Base-by-base conservation (phyloP, 2,329 filamentous ascomycete genomes). In the Venturia nashicola region DNA sequence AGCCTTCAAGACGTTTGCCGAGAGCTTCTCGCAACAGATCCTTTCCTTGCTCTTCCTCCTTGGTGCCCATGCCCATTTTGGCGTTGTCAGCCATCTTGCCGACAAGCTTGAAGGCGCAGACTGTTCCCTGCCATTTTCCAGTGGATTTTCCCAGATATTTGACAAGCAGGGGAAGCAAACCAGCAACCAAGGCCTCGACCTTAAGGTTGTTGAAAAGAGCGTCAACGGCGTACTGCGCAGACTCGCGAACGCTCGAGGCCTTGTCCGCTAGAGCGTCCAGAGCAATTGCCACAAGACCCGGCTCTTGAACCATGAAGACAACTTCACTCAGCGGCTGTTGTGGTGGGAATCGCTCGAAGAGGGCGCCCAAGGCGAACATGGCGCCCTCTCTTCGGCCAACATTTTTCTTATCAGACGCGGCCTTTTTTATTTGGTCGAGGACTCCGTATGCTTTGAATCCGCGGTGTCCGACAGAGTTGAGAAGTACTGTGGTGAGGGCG, bases 101-200 rank as follows among this genome's bases (percentile, higher is more conserved):
- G 65, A 99, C 79, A 67, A 97, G 76, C 75, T 88, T 86, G 72
- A 88, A 88, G 57, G 90, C 94, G 66, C 89, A 92, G 62, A 97
- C 90, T 18, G 90, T 90, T 66, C 94, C 94, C 78, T 99, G 94
- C 94, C 94, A 99, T 78, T 99, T 99, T 68, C 90, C 92, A 18
- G 91, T 89, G 72, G 85, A 86, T 77, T 91, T 95, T 72, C 81
- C 80, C 39, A 99, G 81, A 74, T 97, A 97, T 62, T 82, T 77
- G 67, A 81, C 77, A 48, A 99, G 79, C 18, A 85, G 82, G 2
- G 94, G 91, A 61, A 99, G 80, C 51, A 99, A 82, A 23, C 89
- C 92, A 67, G 85, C 83, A 62, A 96, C 88, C 71, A 96, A 84
- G 61, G 90, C 86, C 79, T 97, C 94, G 64, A 91, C 79, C 72